phyloP scores from a whole-genome alignment of 2,329 filamentous ascomycete genomes.

The Xylaria sp. region DNA sequence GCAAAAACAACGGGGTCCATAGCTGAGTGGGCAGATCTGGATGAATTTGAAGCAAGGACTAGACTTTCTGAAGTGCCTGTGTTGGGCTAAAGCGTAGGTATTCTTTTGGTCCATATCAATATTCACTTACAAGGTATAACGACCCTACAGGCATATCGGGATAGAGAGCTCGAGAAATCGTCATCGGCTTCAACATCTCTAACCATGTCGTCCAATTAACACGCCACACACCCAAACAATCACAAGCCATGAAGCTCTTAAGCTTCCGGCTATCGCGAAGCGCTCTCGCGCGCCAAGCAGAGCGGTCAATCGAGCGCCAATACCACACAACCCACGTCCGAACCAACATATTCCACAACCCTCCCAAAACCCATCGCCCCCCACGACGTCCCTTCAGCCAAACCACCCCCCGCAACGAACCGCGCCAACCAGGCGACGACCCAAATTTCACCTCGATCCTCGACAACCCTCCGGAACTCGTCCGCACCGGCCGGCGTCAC shows the following conservation, averaged over 20 bases:
- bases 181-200: constrained; percentile 16
- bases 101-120: not conserved
- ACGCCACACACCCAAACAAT: not conserved
- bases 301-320: constrained; percentile 42
- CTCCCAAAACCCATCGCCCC: constrained; percentile 21
- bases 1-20: too few species aligned
- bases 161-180: constrained; percentile 15
- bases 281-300: constrained; percentile 42
- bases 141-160: not conserved
- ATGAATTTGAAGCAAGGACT: too few species aligned
- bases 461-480: constrained; percentile 83
- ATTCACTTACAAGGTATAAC: constrained; percentile 19
- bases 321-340: constrained; percentile 28
- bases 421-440: constrained; percentile 69
- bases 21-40: too few species aligned
- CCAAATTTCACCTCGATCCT: constrained; percentile 85
- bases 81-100: too few species aligned
- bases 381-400: constrained; percentile 45
- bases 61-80: too few species aligned
- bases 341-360: constrained; percentile 10
- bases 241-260: constrained; percentile 42
- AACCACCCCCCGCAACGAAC: constrained; percentile 47
- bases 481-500: constrained; percentile 78
- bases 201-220: constrained; percentile 11
- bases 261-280: constrained; percentile 38